These are phyloP conservation scores for Ceratocystis cubensis DNA, from an alignment of 2,329 filamentous ascomycete species.

Conservation along the genomic window DNA sequence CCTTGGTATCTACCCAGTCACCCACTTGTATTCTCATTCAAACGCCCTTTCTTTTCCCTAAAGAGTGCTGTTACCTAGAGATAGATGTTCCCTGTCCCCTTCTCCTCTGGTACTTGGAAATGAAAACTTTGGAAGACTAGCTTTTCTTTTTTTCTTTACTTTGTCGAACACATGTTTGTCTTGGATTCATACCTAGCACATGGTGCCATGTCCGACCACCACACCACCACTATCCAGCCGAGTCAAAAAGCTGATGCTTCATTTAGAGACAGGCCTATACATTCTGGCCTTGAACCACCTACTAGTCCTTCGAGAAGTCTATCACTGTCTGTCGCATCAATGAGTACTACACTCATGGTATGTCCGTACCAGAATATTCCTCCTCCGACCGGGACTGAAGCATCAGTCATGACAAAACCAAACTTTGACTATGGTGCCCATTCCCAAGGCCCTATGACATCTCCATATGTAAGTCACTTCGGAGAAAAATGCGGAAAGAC, in stretches of 20 bases:
- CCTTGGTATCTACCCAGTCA: neutral
- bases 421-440: neutral
- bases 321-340: neutral
- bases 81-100: neutral
- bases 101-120: neutral
- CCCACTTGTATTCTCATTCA: neutral
- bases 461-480: constrained; percentile 27
- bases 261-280: neutral
- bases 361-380: neutral
- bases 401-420: neutral
- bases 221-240: neutral
- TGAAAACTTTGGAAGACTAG: neutral
- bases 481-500: neutral
- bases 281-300: too few species aligned
- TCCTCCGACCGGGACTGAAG: neutral
- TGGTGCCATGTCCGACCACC: neutral
- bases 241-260: neutral
- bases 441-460: neutral
- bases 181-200: neutral
- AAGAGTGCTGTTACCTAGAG: neutral
- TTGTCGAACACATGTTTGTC: neutral
- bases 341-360: constrained; percentile 2
- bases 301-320: neutral
- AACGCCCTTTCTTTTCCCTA: neutral
- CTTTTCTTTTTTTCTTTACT: neutral